Evolutionary conservation across 202 grass and related monocot genomes (phyloP).

Genomic region (Eragrostis tef): DNA sequence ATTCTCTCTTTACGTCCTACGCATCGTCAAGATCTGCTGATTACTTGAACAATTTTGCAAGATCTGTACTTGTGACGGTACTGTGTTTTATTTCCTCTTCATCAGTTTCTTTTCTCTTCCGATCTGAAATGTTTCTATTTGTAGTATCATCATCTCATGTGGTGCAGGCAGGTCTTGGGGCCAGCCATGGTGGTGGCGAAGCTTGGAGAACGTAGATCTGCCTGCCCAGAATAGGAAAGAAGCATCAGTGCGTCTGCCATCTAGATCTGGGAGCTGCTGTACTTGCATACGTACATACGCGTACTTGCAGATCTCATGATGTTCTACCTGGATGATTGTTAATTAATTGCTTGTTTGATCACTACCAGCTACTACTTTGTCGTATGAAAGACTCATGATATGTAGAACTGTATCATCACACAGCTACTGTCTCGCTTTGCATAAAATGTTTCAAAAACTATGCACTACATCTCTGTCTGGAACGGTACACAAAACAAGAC

Average conservation of each 20-base stretch:
- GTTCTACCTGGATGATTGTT: background rate
- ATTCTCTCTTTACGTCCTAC: background rate
- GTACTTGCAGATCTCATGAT: constrained; percentile 36
- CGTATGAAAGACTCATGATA: background rate
- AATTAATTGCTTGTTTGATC: background rate
- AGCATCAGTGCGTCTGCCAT: constrained; percentile 22
- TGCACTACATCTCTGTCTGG: background rate
- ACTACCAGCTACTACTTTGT: background rate
- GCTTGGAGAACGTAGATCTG: constrained; percentile 26
- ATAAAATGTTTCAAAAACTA: background rate
- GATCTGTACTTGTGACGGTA: background rate
- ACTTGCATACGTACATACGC: constrained; percentile 21
- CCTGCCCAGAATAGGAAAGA: constrained; percentile 30
- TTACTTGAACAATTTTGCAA: background rate
- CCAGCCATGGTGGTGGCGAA: constrained; percentile 31
- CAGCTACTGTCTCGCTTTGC: background rate
- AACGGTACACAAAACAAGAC: background rate
- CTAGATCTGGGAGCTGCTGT: constrained; percentile 52
- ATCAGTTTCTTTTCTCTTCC: background rate
- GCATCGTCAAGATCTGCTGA: background rate
- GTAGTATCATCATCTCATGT: constrained; percentile 51
- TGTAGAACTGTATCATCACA: background rate
- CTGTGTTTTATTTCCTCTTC: background rate
- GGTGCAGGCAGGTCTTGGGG: constrained; percentile 31
- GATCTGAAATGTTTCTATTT: background rate